phyloP scores from a whole-genome alignment of 257 asterid genomes.

The Haberlea rhodopensis region DNA sequence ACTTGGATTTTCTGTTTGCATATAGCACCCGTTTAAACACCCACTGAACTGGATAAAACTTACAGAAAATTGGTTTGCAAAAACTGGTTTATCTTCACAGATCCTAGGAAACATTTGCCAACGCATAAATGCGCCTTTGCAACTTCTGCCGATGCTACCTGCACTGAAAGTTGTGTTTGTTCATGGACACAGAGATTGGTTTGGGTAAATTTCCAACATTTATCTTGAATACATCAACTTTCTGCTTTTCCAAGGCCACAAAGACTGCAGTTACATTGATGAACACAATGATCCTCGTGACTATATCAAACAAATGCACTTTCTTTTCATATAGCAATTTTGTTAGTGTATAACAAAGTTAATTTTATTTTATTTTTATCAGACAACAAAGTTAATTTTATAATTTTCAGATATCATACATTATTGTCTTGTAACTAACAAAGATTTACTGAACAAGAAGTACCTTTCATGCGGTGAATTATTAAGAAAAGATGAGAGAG shows the following conservation, averaged over 20 bases:
- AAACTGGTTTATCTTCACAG: conserved; percentile 86
- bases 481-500: conserved; percentile 17
- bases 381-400: too few species aligned
- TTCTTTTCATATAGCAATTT: not conserved
- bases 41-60: conserved; percentile 35
- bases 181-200: conserved; percentile 21
- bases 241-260: conserved; percentile 6
- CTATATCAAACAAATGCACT: conserved; percentile 3
- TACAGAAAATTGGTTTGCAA: conserved; percentile 94
- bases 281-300: conserved; percentile 6
- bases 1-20: conserved; percentile 9
- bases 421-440: too few species aligned
- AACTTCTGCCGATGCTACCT: conserved; percentile 98
- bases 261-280: not conserved
- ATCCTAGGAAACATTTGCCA: conserved; percentile 90
- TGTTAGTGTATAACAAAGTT: too few species aligned
- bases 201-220: not conserved
- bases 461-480: too few species aligned
- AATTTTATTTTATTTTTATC: too few species aligned
- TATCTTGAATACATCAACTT: not conserved
- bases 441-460: too few species aligned
- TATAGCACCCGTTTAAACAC: conserved; percentile 9
- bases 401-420: too few species aligned
- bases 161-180: conserved; percentile 53
- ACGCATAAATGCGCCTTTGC: conserved; percentile 87